phyloP scores from a whole-genome alignment of 2,329 filamentous ascomycete genomes.

The Colletotrichum camelliae region DNA sequence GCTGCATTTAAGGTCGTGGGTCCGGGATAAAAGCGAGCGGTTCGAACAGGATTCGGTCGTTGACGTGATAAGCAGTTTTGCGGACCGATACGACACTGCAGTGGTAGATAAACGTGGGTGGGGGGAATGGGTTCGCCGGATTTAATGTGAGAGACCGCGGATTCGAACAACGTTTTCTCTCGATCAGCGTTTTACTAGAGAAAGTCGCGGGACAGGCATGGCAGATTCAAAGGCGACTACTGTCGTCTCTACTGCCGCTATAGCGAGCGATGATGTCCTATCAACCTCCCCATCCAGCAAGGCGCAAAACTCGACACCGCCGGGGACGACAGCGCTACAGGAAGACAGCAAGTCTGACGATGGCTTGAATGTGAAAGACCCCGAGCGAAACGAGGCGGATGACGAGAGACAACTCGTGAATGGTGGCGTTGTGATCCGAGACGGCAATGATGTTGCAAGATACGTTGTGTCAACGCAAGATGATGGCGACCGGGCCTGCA shows the following conservation, averaged over 20 bases:
- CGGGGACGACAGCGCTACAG: rapidly evolving
- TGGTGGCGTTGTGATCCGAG: not conserved
- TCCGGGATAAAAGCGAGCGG: not conserved
- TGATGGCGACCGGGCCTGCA: constrained; percentile 1
- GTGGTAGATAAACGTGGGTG: not conserved
- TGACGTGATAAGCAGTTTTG: not conserved
- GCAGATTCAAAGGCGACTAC: not conserved
- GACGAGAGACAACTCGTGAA: constrained; percentile 12
- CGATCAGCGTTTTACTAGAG: not conserved
- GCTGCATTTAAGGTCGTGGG: not conserved
- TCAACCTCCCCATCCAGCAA: rapidly evolving
- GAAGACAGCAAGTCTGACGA: not conserved
- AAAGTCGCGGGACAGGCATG: not conserved
- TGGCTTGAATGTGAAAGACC: not conserved
- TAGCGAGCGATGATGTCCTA: not conserved
- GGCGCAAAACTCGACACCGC: not conserved
- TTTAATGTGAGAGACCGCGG: not conserved
- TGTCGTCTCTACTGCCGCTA: not conserved
- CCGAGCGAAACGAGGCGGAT: not conserved
- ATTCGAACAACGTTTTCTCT: not conserved
- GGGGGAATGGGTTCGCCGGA: not conserved
- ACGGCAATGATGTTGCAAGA: constrained; percentile 16
- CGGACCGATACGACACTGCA: not conserved
- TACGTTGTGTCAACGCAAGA: constrained; percentile 15
- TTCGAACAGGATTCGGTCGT: not conserved